Conservation (phyloP, 1,284 basidiomycete genomes). For the Trametes pubescens region DNA sequence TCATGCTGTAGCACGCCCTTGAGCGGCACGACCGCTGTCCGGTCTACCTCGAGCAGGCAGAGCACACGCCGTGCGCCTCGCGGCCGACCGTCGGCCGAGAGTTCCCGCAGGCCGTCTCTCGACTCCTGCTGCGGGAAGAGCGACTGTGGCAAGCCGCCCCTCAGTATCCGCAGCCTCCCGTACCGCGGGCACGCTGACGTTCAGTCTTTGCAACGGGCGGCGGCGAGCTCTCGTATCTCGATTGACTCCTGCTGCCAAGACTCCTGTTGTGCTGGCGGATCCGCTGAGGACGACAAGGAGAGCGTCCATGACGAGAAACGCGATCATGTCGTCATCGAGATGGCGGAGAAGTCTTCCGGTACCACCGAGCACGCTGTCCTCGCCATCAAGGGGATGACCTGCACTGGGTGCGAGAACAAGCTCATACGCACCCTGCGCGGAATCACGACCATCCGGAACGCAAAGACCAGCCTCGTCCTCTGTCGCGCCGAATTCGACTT, state of each 20-base stretch:
- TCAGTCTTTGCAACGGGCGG: conserved; percentile 3
- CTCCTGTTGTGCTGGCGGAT: conserved; percentile 25
- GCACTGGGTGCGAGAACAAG: conserved; percentile 46
- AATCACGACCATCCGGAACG: conserved; percentile 37
- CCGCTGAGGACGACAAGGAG: conserved; percentile 1
- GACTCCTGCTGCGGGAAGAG: conserved; percentile 36
- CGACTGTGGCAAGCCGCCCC: conserved; percentile 24
- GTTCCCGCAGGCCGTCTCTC: conserved; percentile 26
- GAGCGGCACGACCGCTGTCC: conserved; percentile 18
- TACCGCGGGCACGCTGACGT: conserved; percentile 25
- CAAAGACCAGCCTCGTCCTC: conserved; percentile 45
- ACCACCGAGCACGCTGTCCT: conserved; percentile 35
- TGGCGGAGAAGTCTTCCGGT: conserved; percentile 22
- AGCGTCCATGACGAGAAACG: conserved; percentile 23
- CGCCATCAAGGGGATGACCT: conserved; percentile 45
- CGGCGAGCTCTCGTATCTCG: conserved; percentile 19
- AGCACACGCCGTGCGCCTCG: conserved; percentile 21
- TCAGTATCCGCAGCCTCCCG: conserved; percentile 25
- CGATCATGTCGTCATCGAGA: conserved; percentile 26
- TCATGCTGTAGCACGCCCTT: conserved; percentile 37
- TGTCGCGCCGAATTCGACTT: conserved; percentile 45
- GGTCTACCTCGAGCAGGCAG: conserved; percentile 21
- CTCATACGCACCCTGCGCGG: conserved; percentile 38
- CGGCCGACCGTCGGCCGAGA: conserved; percentile 23
- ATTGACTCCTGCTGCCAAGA: conserved; percentile 34